phyloP scores from a whole-genome alignment of 2,329 filamentous ascomycete genomes.

The Paracorniculantispora psalliotae region DNA sequence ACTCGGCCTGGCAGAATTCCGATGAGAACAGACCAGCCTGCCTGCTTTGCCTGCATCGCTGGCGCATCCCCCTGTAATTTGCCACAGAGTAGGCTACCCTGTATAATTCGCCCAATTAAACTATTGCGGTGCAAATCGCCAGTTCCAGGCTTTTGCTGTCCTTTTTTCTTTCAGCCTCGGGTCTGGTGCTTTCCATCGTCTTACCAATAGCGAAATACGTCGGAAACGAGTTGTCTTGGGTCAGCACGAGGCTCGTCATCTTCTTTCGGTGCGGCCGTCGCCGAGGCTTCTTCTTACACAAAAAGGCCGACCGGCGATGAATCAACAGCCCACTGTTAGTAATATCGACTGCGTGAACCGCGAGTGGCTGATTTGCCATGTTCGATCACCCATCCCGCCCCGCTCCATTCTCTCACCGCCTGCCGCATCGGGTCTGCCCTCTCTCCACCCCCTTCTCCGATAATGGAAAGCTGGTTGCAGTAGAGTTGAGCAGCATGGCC shows the following conservation, averaged over 20 bases:
- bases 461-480: neutral
- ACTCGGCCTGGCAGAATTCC: neutral
- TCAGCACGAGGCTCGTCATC: neutral
- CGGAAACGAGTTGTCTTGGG: neutral
- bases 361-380: neutral
- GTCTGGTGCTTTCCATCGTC: neutral
- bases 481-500: neutral
- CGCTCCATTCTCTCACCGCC: neutral
- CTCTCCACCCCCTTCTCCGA: neutral
- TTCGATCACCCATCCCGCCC: neutral
- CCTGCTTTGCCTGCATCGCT: neutral
- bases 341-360: neutral
- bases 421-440: neutral
- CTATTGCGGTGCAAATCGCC: neutral
- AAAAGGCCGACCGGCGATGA: neutral
- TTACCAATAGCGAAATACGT: neutral
- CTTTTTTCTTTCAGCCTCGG: neutral
- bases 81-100: conserved; percentile 5
- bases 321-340: neutral
- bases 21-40: neutral
- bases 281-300: neutral
- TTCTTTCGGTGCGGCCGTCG: neutral
- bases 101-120: neutral
- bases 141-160: neutral
- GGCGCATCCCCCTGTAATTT: conserved; percentile 1